phyloP scores from a whole-genome alignment of 2,329 filamentous ascomycete genomes.

The Trichoderma afroharzianum region DNA sequence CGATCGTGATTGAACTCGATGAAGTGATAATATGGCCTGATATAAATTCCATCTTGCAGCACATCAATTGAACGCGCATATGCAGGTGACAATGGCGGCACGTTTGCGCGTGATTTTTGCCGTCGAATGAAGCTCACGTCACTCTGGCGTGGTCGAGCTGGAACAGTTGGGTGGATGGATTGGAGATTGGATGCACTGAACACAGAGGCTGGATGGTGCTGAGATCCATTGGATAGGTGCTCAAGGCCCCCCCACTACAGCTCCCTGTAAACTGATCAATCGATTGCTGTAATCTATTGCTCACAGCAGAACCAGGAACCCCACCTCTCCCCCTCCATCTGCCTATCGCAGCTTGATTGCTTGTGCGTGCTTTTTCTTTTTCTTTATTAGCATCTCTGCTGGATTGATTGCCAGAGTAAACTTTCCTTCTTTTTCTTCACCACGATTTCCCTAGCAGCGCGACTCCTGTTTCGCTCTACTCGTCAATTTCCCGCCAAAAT shows the following conservation, averaged over 20 bases:
- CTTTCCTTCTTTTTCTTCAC: background rate
- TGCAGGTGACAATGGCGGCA: background rate
- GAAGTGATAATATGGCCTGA: constrained; percentile 9
- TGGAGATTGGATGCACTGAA: background rate
- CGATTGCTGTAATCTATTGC: constrained; percentile 14
- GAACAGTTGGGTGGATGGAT: background rate
- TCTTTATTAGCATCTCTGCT: background rate
- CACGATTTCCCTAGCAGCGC: constrained; percentile 11
- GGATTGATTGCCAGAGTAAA: background rate
- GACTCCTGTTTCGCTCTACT: background rate
- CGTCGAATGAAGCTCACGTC: constrained; percentile 7
- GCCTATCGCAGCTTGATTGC: constrained; percentile 19
- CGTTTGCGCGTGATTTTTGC: constrained; percentile 2
- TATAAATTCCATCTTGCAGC: background rate
- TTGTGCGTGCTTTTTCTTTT: constrained; percentile 21
- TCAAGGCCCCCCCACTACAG: constrained; percentile 1
- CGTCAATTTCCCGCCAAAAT: constrained; percentile 51
- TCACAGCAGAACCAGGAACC: too few relatives aligned
- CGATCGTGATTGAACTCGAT: background rate
- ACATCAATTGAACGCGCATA: background rate
- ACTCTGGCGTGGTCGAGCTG: constrained; percentile 16
- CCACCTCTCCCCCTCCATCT: constrained; percentile 20
- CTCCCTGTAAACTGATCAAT: background rate
- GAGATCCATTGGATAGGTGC: too few relatives aligned
- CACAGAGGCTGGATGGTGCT: background rate